Evolutionary conservation across 495 filamentous ascomycete genomes (phyloP), one percentile per base, ranked within the genome.

Genomic region (Acidomyces sp.): DNA sequence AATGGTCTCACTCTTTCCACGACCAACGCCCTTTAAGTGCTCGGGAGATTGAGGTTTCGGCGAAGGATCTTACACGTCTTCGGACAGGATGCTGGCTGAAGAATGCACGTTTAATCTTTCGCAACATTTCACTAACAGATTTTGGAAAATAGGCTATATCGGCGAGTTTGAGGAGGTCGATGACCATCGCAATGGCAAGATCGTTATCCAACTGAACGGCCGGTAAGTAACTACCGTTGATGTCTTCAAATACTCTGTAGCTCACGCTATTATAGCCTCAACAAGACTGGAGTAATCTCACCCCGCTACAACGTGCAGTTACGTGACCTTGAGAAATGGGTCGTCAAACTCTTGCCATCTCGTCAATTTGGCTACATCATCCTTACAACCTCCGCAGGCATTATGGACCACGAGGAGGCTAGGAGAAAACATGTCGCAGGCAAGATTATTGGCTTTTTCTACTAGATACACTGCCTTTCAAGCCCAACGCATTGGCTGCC

Each of bases 391-490:
- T 93, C 85, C 40, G 84, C 90, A 43, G 92, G 90, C 62, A 96
- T 97, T 64, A 96, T 97, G 88, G 90, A 97, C 71, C 90, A 97
- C 67, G 90, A 96, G 72, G 90, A 97, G 77, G 90, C 90, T 45
- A 75, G 90, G 61, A 74, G 90, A 65, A 95, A 95, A 74, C 90
- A 96, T 71, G 84, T 88, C 60, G 75, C 85, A 54, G 87, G 87
- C 65, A 93, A 93, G 75, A 83, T 94, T 66, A 75, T 92, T 52
- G 85, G 85, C 47, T 93, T 93, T 78, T 92, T 93, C 75, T 92
- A 93, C 71, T 92, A 48, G 31, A 34, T 16, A 6, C 31, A 28
- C 26, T n/a, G n/a, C n/a, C n/a, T n/a, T n/a, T n/a, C n/a, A n/a
- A n/a, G n/a, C n/a, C n/a, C n/a, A n/a, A n/a, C n/a, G n/a, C n/a